Base-by-base conservation (phyloP, 106 monocot genomes). In the Acanthochlamys bracteata region DNA sequence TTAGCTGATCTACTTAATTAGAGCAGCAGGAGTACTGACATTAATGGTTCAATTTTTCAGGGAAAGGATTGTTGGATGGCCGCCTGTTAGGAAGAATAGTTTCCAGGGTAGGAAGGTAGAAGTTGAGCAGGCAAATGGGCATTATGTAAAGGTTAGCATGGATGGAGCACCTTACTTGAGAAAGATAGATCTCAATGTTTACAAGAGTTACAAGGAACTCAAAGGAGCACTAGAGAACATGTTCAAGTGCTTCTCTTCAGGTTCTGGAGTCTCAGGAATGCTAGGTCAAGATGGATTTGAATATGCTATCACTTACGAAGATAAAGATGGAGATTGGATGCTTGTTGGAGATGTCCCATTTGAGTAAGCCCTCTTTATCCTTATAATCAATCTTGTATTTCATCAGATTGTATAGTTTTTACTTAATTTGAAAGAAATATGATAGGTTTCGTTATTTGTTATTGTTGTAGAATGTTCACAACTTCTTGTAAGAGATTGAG, bases 401-500 rank as follows among this genome's bases (percentile, higher is more conserved):
- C 1, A 15, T 60, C 11, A 10, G 6, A 4, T 16, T 33, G 39
- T 26, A 10, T 60, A 2, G 16, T 4, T 4, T 55, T 14, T 68
- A 24, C 20, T 13, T 10, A 19, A 54, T 54, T 43, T 43, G 7
- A 19, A 54, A n/a, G 16, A 16, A 10, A 54, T 54, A 16, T 16
- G 53, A 16, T 8, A 16, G 16, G 6, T 54, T 19, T 54, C 16
- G 11, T 19, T 54, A 16, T n/a, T 19, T 63, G 14, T n/a, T n/a
- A 3, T 63, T 41, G 23, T 61, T 69, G 15, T 63, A 80, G 81
- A 60, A 86, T 86, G 86, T 86, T 86, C 60, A 68, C 65, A 53
- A 65, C 66, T 41, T 71, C 76, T 27, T 86, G 86, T 79, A 86
- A 69, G 66, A 86, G 79, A 76, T 27, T 86, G 51, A 82, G 86